Conservation (phyloP, 2,329 filamentous ascomycete genomes). For the Trichophyton mentagrophytes region DNA sequence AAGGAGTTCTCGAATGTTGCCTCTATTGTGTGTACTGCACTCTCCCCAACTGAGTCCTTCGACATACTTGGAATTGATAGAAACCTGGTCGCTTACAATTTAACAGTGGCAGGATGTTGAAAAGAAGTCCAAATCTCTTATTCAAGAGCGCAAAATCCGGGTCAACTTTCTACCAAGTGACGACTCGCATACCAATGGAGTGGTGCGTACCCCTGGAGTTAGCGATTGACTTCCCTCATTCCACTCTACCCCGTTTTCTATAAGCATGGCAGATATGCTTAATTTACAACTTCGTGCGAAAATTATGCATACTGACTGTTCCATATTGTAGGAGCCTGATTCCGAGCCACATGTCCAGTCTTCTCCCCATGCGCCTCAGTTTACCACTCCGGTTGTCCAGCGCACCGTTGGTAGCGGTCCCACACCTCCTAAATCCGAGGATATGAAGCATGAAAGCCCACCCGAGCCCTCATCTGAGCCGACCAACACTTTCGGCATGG, state of each 20-base stretch:
- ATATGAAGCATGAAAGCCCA: conserved; percentile 14
- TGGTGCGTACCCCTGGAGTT: conserved; percentile 1
- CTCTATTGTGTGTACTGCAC: conserved; percentile 54
- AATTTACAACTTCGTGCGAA: neutral
- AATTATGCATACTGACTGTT: neutral
- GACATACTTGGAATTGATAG: conserved; percentile 1
- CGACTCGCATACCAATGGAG: conserved; percentile 25
- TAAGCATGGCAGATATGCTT: conserved; percentile 11
- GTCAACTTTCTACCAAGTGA: conserved; percentile 67
- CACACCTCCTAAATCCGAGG: conserved; percentile 20
- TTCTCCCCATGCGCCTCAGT: conserved; percentile 39
- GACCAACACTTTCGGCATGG: conserved; percentile 9
- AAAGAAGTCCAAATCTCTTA: conserved; percentile 58
- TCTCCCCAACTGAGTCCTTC: conserved; percentile 5
- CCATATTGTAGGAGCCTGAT: conserved; percentile 17
- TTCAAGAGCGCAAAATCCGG: conserved; percentile 92
- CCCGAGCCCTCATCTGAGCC: neutral
- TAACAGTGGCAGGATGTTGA: conserved; percentile 61
- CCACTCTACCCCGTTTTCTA: conserved; percentile 11
- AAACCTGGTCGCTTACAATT: conserved; percentile 13
- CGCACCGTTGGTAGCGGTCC: conserved; percentile 26
- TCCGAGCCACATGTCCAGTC: conserved; percentile 43
- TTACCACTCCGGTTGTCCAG: conserved; percentile 33
- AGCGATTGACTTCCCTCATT: neutral
- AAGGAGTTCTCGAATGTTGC: conserved; percentile 72